A percentile compares a stretch with the other conserved stretches of the same genome.
Evolutionary conservation across 495 filamentous ascomycete genomes (phyloP).

Genomic region (Penicillium flavigenum): DNA sequence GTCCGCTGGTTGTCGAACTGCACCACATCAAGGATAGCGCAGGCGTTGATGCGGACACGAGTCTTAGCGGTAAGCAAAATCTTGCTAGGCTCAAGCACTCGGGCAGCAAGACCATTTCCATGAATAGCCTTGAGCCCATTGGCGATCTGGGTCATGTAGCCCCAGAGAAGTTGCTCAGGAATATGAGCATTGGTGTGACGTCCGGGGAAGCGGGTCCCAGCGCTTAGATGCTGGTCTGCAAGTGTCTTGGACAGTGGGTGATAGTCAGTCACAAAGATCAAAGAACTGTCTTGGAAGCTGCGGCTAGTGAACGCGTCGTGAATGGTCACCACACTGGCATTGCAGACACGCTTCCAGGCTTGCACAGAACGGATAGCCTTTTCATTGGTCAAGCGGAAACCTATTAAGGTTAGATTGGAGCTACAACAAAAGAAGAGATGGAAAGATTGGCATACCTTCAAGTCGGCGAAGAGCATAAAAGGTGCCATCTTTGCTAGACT

Average conservation of each 20-base stretch:
- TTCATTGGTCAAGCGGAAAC: conserved; percentile 81
- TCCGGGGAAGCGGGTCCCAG: conserved; percentile 51
- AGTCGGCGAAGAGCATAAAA: conserved; percentile 81
- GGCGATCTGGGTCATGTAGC: conserved; percentile 89
- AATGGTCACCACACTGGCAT: conserved; percentile 78
- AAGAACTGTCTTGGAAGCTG: conserved; percentile 89
- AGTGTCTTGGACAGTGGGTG: conserved; percentile 89
- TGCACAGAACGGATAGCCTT: conserved; percentile 81
- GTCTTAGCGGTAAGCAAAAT: conserved; percentile 69
- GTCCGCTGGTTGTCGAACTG: conserved; percentile 67
- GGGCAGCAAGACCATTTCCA: conserved; percentile 72
- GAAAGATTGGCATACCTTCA: conserved; percentile 55
- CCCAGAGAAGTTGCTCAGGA: conserved; percentile 81
- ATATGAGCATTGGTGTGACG: conserved; percentile 50
- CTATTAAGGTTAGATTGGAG: conserved; percentile 33
- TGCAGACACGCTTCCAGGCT: conserved; percentile 86
- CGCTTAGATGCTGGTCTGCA: conserved; percentile 74
- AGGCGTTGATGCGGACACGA: conserved; percentile 85
- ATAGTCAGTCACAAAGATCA: conserved; percentile 92
- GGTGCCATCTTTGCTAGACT: conserved; percentile 79
- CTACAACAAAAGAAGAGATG: background rate
- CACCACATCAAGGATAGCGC: conserved; percentile 82
- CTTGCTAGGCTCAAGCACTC: conserved; percentile 80
- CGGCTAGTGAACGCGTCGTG: conserved; percentile 92
- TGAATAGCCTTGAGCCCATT: conserved; percentile 87